These are phyloP conservation scores for Sergeia podlipaevii DNA, from an alignment of 208 protist species.

Conservation along the genomic window DNA sequence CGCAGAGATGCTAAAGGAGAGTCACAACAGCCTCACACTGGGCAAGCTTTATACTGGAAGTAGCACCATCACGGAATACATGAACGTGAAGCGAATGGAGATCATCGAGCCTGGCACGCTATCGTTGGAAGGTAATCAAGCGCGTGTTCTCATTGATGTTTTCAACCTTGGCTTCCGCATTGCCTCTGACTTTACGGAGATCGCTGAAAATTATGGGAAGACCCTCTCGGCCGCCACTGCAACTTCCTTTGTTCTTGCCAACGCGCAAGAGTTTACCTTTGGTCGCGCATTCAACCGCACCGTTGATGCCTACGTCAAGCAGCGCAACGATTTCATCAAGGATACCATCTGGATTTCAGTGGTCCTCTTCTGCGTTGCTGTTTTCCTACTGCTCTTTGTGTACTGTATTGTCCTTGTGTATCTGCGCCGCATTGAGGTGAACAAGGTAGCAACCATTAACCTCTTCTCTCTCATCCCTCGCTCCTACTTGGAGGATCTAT, in stretches of 20 bases:
- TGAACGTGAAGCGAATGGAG: conserved; percentile 2
- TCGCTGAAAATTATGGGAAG: neutral
- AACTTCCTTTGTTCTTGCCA: conserved; percentile 4
- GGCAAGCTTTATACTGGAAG: conserved; percentile 4
- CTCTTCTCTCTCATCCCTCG: conserved; percentile 15
- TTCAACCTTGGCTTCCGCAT: conserved; percentile 7
- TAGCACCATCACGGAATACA: neutral
- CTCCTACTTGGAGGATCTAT: conserved; percentile 13
- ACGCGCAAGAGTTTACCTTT: conserved; percentile 5
- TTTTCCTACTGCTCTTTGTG: conserved; percentile 7
- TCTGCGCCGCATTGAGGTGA: conserved; percentile 2
- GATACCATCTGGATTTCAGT: conserved; percentile 10
- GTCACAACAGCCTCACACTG: conserved; percentile 1
- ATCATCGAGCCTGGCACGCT: conserved; percentile 2
- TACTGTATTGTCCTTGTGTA: conserved; percentile 1
- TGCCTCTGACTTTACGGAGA: neutral
- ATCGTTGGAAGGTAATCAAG: conserved; percentile 6
- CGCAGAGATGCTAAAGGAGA: neutral
- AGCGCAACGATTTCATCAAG: neutral
- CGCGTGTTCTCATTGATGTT: neutral
- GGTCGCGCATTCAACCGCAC: conserved; percentile 6
- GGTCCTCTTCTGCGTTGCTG: conserved; percentile 2
- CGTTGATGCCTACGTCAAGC: neutral
- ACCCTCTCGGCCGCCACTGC: neutral
- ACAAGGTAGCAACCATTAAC: conserved; percentile 9